Conservation (phyloP, 768 basidiomycete species). For the Dioszegia crocea region DNA sequence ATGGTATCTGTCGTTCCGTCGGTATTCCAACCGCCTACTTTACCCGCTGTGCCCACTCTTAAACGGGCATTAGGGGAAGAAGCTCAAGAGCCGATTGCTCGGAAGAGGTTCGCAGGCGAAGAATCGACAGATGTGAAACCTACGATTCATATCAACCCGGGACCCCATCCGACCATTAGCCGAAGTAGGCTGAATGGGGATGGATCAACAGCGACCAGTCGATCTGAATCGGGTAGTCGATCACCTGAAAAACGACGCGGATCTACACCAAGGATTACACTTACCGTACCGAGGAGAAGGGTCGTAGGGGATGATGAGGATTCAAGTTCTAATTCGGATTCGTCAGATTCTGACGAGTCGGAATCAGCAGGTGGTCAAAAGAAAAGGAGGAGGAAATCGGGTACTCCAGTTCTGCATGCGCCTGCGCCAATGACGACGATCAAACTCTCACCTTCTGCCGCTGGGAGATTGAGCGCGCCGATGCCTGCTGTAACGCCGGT, state of each 20-base stretch:
- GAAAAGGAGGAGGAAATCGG: neutral
- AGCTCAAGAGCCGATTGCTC: too few relatives aligned
- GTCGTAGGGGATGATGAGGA: conserved; percentile 21
- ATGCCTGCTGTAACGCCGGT: too few relatives aligned
- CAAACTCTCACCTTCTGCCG: too few relatives aligned
- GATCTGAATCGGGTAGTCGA: neutral
- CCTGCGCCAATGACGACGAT: too few relatives aligned
- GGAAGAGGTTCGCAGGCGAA: too few relatives aligned
- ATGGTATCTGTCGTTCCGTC: neutral
- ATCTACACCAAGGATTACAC: neutral
- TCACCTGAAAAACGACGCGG: neutral
- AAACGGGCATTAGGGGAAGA: neutral
- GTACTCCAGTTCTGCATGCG: neutral
- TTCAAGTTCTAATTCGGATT: conserved; percentile 14
- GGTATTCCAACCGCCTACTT: neutral
- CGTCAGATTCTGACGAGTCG: neutral
- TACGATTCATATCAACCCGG: neutral
- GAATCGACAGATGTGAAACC: conserved; percentile 1
- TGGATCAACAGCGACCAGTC: neutral
- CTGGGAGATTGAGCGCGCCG: too few relatives aligned
- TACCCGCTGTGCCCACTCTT: neutral
- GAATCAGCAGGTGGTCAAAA: neutral
- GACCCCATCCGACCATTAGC: neutral
- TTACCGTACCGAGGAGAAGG: neutral
- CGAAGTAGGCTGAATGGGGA: neutral